Evolutionary conservation across 352 stramenopile genomes (phyloP).

Genomic region (Blastocystis sp.): DNA sequence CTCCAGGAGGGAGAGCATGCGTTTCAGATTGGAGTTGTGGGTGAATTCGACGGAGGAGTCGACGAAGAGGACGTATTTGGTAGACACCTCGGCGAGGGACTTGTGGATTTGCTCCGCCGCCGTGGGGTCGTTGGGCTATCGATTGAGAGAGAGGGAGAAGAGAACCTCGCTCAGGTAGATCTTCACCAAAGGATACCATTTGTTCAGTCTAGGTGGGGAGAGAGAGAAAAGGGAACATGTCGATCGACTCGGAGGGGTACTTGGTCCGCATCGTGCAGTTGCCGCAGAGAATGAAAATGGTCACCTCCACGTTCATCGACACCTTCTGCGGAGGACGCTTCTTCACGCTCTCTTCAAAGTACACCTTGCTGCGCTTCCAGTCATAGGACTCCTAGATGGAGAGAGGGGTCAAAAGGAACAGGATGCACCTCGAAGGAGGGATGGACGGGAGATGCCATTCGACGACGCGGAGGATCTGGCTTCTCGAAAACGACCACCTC

Average conservation of each 20-base stretch:
- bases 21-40: slow-evolving; percentile 25
- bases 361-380: background rate
- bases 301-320: slow-evolving; percentile 34
- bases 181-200: slow-evolving; percentile 41
- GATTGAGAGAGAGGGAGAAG: background rate
- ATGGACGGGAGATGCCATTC: background rate
- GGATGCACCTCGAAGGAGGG: background rate
- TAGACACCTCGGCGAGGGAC: background rate
- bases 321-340: slow-evolving; percentile 33
- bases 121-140: slow-evolving; percentile 10
- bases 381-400: background rate
- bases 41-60: slow-evolving; percentile 49
- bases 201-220: background rate
- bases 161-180: slow-evolving; percentile 24
- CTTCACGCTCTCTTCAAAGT: slow-evolving; percentile 6
- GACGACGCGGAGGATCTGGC: background rate
- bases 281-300: slow-evolving; percentile 40
- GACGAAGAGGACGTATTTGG: slow-evolving; percentile 21
- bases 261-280: slow-evolving; percentile 41
- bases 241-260: slow-evolving; percentile 45
- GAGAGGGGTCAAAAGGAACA: background rate
- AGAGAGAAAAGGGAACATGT: background rate
- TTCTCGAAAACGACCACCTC: background rate
- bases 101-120: background rate
- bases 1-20: background rate